Evolutionary conservation across 208 protist species (phyloP).

Genomic region (Lotmaria passim): DNA sequence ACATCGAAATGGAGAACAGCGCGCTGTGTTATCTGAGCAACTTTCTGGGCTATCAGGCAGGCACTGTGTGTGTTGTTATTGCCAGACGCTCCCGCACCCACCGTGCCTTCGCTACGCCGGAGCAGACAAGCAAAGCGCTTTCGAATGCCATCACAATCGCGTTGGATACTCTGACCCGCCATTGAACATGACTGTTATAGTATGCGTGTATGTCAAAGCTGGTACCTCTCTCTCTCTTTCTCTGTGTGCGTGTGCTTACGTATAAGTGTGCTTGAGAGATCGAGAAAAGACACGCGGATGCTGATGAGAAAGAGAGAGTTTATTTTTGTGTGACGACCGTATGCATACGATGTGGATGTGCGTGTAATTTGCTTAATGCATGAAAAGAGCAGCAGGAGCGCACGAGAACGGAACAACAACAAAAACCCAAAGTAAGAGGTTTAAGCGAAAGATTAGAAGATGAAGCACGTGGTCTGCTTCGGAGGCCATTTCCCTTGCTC

Average conservation of each 20-base stretch:
- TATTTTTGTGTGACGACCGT: too few relatives aligned
- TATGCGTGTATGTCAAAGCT: neutral
- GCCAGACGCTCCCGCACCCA: constrained; percentile 45
- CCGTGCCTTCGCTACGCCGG: constrained; percentile 49
- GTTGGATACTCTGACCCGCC: constrained; percentile 53
- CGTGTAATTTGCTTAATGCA: too few relatives aligned
- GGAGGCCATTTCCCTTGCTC: too few relatives aligned
- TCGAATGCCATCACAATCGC: constrained; percentile 53
- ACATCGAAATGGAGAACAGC: constrained; percentile 87
- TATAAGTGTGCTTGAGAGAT: too few relatives aligned
- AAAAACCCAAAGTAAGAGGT: too few relatives aligned
- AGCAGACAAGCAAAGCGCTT: constrained; percentile 41
- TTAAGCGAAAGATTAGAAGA: too few relatives aligned
- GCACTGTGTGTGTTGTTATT: constrained; percentile 67
- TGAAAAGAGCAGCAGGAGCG: too few relatives aligned
- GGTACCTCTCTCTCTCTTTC: neutral
- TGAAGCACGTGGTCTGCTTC: too few relatives aligned
- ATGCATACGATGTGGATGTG: too few relatives aligned
- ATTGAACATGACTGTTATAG: constrained; percentile 7
- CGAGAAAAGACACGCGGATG: too few relatives aligned
- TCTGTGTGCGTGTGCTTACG: neutral
- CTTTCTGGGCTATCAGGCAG: constrained; percentile 71
- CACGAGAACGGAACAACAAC: too few relatives aligned
- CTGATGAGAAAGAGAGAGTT: too few relatives aligned
- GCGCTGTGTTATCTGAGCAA: constrained; percentile 67